These are phyloP conservation scores for Colletotrichum endophyticum DNA, from an alignment of 2,329 filamentous ascomycete species.

Conservation along the genomic window DNA sequence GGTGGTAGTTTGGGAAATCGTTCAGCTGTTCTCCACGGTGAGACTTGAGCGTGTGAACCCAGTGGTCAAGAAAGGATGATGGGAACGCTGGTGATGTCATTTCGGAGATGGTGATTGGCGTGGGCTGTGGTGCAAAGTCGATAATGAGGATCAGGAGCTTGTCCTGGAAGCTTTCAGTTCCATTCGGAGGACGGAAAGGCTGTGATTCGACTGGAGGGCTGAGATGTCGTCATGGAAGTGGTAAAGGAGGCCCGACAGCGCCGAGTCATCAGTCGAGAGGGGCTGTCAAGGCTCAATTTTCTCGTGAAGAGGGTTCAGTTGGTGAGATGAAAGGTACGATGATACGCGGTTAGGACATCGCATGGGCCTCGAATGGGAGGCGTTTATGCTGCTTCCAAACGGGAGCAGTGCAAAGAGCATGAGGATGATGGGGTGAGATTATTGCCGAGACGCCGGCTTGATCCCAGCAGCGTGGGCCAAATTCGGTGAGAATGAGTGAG, in stretches of 20 bases:
- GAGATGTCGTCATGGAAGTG: constrained; percentile 8
- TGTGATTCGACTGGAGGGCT: background rate
- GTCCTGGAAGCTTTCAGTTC: background rate
- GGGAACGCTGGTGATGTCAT: constrained; percentile 34
- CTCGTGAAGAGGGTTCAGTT: background rate
- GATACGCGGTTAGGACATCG: constrained; percentile 4
- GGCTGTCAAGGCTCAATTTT: background rate
- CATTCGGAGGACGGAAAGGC: background rate
- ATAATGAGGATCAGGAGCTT: constrained; percentile 6
- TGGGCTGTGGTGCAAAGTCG: background rate
- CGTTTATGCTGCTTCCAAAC: constrained; percentile 17
- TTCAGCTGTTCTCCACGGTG: constrained; percentile 36
- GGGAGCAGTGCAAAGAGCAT: background rate
- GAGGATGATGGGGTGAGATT: background rate
- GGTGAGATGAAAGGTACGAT: background rate
- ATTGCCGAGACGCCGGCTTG: constrained; percentile 1
- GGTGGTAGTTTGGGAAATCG: constrained; percentile 56
- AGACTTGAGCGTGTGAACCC: constrained; percentile 28
- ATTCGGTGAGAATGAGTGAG: background rate
- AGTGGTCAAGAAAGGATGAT: constrained; percentile 40
- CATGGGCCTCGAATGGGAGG: constrained; percentile 11
- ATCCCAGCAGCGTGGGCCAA: background rate
- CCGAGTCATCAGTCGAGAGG: background rate
- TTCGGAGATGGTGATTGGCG: background rate
- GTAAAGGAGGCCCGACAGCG: background rate